These are phyloP conservation scores for Sinapis alba DNA, from an alignment of 441 rosid genomes.

Conservation along the genomic window DNA sequence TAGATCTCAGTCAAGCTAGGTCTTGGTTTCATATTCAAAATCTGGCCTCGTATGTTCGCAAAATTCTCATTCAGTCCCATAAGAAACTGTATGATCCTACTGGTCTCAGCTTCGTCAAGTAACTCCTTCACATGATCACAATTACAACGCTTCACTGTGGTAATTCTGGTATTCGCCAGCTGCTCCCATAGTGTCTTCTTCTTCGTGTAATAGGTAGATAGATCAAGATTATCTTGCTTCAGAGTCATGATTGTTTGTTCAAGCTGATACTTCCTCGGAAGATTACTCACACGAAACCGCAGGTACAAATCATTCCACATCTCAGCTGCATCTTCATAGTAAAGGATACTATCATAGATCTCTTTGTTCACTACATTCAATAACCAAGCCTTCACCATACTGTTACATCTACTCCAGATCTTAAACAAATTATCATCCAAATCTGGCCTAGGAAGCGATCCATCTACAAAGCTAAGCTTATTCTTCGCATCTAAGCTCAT, in stretches of 20 bases:
- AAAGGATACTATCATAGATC: background rate
- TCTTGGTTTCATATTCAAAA: background rate
- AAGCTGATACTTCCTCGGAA: background rate
- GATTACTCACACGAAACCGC: background rate
- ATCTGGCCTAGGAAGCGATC: background rate
- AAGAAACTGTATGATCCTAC: background rate
- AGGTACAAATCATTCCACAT: background rate
- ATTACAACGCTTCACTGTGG: background rate
- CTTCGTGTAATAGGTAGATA: background rate
- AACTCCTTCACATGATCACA: background rate
- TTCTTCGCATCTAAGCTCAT: background rate
- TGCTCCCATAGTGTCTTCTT: background rate
- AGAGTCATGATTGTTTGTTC: background rate
- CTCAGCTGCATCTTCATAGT: background rate
- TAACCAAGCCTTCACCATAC: background rate
- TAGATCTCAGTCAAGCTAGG: background rate
- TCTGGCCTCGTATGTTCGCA: background rate
- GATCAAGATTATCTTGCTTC: background rate
- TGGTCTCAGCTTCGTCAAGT: background rate
- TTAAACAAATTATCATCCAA: background rate
- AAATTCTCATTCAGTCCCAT: background rate
- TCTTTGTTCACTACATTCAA: background rate
- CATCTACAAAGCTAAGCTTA: background rate
- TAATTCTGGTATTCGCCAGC: background rate
- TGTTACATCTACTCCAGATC: background rate